Percentiles rank a stretch among this genome's conserved stretches.
phyloP scores from a whole-genome alignment of 805 yeast species.

The Ogataea trehalophila region DNA sequence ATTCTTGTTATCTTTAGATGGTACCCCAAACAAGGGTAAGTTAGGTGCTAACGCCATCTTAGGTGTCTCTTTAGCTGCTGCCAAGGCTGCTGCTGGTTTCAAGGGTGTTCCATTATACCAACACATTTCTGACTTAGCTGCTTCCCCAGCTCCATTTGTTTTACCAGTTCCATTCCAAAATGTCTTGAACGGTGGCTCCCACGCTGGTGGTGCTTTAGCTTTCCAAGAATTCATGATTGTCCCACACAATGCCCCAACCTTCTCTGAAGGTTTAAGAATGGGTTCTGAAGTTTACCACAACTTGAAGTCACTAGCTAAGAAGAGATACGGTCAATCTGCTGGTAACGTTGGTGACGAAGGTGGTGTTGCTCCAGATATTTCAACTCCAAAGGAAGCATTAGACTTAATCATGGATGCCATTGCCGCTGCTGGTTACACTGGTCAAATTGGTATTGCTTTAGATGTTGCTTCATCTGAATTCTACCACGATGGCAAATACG shows the following conservation, averaged over 20 bases:
- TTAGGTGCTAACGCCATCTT: conserved; percentile 98
- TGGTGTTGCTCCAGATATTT: conserved; percentile 99
- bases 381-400: conserved; percentile 94
- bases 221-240: conserved; percentile 99
- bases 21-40: conserved; percentile 95
- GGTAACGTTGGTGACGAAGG: conserved; percentile 99
- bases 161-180: conserved; percentile 99
- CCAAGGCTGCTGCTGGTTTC: conserved; percentile 98
- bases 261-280: conserved; percentile 93
- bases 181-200: conserved; percentile 99
- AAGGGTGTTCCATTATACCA: conserved; percentile 89
- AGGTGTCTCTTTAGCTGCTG: conserved; percentile 96
- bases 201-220: conserved; percentile 99
- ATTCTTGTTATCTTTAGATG: conserved; percentile 83
- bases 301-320: conserved; percentile 88
- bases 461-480: conserved; percentile 98
- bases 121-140: conserved; percentile 80
- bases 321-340: conserved; percentile 95
- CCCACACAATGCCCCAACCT: conserved; percentile 85
- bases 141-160: conserved; percentile 77
- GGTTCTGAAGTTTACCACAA: conserved; percentile 98
- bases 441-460: conserved; percentile 85
- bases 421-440: conserved; percentile 92
- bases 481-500: conserved; percentile 95
- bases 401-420: conserved; percentile 90